Percentiles rank a stretch among this genome's conserved stretches.
Evolutionary conservation across 2,329 filamentous ascomycete species (phyloP).

Genomic region (Verruconis gallopava): DNA sequence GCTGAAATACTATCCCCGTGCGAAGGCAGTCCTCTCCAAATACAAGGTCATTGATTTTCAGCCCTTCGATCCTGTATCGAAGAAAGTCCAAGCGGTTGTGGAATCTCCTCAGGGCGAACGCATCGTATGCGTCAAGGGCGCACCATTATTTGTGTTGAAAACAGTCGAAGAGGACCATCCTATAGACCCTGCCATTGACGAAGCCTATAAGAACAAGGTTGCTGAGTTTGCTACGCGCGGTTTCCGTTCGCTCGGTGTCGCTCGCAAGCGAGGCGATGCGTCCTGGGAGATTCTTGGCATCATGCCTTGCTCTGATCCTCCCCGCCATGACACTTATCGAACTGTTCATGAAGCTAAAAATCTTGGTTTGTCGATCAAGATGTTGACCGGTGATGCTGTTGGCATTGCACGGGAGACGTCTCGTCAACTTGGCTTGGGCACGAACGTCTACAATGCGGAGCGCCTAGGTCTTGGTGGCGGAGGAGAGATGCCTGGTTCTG

Average conservation of each 20-base stretch:
- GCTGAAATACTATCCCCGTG: conserved; percentile 67
- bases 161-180: conserved; percentile 77
- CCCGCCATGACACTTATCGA: conserved; percentile 78
- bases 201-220: conserved; percentile 84
- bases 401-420: conserved; percentile 88
- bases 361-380: conserved; percentile 84
- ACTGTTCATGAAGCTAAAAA: conserved; percentile 83
- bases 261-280: conserved; percentile 70
- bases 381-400: conserved; percentile 90
- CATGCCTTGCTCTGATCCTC: conserved; percentile 87
- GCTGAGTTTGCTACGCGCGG: conserved; percentile 84
- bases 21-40: conserved; percentile 67
- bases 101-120: conserved; percentile 71
- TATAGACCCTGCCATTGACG: conserved; percentile 62
- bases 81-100: conserved; percentile 78
- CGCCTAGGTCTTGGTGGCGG: conserved; percentile 80
- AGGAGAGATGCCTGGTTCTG: conserved; percentile 84
- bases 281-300: conserved; percentile 88
- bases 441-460: conserved; percentile 89
- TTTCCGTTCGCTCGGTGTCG: conserved; percentile 88
- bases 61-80: conserved; percentile 86
- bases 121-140: conserved; percentile 84
- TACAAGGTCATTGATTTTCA: conserved; percentile 77
- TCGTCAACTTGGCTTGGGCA: conserved; percentile 79
- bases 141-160: conserved; percentile 75